phyloP scores from a whole-genome alignment of 2,329 filamentous ascomycete species.

The Penicillium sp. region DNA sequence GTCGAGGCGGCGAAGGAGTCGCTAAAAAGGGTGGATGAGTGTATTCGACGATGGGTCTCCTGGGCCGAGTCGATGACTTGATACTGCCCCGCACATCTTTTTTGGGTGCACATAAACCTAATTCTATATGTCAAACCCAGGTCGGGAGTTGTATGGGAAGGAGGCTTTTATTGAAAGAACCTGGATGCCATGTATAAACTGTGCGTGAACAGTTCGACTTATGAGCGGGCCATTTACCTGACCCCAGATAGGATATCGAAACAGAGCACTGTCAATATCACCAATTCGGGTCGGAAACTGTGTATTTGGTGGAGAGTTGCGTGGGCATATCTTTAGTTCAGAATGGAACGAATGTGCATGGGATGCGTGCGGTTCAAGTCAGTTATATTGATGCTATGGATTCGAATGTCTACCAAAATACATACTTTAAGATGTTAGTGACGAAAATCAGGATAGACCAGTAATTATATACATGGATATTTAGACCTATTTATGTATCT shows the following conservation, averaged over 20 bases:
- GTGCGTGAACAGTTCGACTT: too few relatives aligned
- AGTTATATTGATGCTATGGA: neutral
- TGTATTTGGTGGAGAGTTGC: neutral
- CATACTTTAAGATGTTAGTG: neutral
- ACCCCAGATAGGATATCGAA: neutral
- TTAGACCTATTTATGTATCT: neutral
- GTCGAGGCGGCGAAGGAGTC: slow-evolving; percentile 71
- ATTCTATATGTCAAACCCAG: neutral
- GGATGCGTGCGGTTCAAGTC: neutral
- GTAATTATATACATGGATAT: neutral
- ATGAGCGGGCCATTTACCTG: neutral
- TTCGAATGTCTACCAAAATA: neutral
- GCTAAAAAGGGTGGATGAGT: slow-evolving; percentile 66
- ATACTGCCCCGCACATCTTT: neutral
- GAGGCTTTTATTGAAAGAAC: neutral
- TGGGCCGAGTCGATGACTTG: slow-evolving; percentile 62
- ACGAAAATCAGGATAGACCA: neutral
- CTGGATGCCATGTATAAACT: neutral
- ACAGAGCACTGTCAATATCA: neutral
- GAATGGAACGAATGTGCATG: neutral
- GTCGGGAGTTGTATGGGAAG: too few relatives aligned
- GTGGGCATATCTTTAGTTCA: neutral
- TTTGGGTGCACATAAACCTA: neutral
- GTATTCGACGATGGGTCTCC: slow-evolving; percentile 78
- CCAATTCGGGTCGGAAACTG: neutral